Evolutionary conservation across 352 stramenopile species (phyloP), one percentile per base, ranked within the genome.

Genomic region (Globisporangium paroecandrum): DNA sequence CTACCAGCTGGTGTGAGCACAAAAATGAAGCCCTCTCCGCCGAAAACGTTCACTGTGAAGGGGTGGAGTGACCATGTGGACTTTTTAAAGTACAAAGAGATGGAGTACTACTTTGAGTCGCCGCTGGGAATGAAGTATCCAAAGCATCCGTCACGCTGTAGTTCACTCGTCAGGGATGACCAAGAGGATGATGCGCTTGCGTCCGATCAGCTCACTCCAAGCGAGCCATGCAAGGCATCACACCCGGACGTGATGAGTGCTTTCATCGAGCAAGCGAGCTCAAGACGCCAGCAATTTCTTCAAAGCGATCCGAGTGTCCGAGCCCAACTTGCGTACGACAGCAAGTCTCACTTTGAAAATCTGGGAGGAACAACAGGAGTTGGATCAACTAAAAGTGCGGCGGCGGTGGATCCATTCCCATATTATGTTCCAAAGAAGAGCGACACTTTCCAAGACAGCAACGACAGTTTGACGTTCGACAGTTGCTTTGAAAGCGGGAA

Each of bases 401-500:
- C 34, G 15, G n/a, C 12, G 34, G 38, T 27, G 13, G 60, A 43
- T 65, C 10, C 66, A 13, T 67, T 59, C 24, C 79, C 69, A 1
- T 91, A 92, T 61, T 63, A 70, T 27, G 69, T 90, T 13, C 69
- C 76, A 0, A 65, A 77, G 3, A 73, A 65, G 6, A 73, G 66
- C 9, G 54, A 46, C 10, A 70, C 63, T 4, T 82, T 81, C 32
- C 12, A 49, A 18, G 49, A 69, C 29, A 24, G 58, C 25, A 3
- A 27, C 18, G 69, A 61, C n/a, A 72, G 65, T 36, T 77, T 98
- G 29, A 91, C 85, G 13, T 98, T 98, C 64, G 91, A 98, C 47
- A 97, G 92, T 51, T 79, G 81, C 60, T 98, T 98, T 65, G 94
- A 98, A 72, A 96, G 88, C 67, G 94, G 91, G 1, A 98, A 98